Evolutionary conservation across 169 alveolate species (phyloP).

Genomic region (Eimeria praecox): DNA sequence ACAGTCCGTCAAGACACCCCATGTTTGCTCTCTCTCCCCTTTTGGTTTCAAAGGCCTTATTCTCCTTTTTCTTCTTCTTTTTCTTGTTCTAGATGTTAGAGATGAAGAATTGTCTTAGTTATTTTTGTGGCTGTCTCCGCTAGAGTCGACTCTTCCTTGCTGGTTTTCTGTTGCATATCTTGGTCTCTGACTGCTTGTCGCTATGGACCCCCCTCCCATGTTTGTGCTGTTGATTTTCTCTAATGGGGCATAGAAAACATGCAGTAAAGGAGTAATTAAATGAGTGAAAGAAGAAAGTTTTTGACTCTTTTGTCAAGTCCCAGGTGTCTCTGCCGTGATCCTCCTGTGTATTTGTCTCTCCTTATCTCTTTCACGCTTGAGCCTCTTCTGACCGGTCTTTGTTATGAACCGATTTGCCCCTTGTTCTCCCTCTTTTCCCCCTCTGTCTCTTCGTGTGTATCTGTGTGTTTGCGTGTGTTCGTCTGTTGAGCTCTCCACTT

Average conservation of each 20-base stretch:
- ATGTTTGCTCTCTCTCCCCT: background rate
- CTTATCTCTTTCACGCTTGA: background rate
- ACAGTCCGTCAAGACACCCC: conserved; percentile 77
- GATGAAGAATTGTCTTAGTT: no score
- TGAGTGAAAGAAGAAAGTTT: background rate
- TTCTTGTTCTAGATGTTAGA: no score
- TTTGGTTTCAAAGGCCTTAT: no score
- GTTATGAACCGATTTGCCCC: background rate
- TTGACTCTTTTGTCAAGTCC: background rate
- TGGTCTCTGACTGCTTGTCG: background rate
- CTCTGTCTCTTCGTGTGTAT: background rate
- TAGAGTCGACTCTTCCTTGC: background rate
- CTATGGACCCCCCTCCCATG: background rate
- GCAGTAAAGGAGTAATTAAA: background rate
- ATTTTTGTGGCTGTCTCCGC: no score
- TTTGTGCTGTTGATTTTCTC: no score
- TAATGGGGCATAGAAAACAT: background rate
- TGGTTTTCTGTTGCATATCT: background rate
- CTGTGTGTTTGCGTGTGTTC: background rate
- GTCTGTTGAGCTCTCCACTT: background rate
- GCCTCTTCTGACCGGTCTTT: background rate
- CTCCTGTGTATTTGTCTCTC: background rate
- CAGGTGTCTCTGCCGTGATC: background rate
- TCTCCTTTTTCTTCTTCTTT: no score
- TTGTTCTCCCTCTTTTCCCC: background rate